These are phyloP conservation scores for Lithohypha guttulata DNA, from an alignment of 2,329 filamentous ascomycete genomes.

Conservation along the genomic window DNA sequence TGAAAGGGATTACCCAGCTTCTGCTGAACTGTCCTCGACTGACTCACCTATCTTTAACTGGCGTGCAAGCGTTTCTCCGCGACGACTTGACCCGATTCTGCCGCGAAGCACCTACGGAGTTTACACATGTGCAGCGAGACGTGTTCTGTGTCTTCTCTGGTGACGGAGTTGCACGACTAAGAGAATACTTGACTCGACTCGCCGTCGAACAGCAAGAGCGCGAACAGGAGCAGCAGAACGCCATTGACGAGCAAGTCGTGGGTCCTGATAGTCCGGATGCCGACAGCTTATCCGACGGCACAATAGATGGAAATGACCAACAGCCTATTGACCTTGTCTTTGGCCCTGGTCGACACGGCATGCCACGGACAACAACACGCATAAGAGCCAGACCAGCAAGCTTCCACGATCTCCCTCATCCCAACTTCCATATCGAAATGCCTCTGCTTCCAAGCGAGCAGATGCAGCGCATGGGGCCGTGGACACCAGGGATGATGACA, in stretches of 20 bases:
- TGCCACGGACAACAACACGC: constrained; percentile 11
- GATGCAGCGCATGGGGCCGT: constrained; percentile 18
- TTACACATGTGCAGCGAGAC: constrained; percentile 86
- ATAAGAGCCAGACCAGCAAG: constrained; percentile 18
- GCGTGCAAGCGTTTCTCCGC: constrained; percentile 79
- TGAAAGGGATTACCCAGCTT: constrained; percentile 75
- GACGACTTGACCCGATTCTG: constrained; percentile 79
- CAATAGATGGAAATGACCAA: constrained; percentile 21
- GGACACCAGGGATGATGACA: constrained; percentile 17
- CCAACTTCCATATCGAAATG: constrained; percentile 22
- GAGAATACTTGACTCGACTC: constrained; percentile 58
- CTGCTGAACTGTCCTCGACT: constrained; percentile 85
- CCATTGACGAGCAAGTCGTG: constrained; percentile 20
- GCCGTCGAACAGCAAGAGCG: constrained; percentile 20
- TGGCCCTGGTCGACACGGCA: constrained; percentile 15
- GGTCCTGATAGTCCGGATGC: constrained; percentile 21
- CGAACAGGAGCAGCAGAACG: constrained; percentile 15
- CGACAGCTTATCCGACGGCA: constrained; percentile 22
- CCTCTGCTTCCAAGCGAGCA: constrained; percentile 19
- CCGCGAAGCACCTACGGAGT: constrained; percentile 76
- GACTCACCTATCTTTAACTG: constrained; percentile 88
- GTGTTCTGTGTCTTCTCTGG: constrained; percentile 98
- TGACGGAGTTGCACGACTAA: constrained; percentile 64
- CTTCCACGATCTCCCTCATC: constrained; percentile 17
- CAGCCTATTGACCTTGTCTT: constrained; percentile 15